phyloP scores from a whole-genome alignment of 352 stramenopile genomes.

The Phytopythium sindhum region DNA sequence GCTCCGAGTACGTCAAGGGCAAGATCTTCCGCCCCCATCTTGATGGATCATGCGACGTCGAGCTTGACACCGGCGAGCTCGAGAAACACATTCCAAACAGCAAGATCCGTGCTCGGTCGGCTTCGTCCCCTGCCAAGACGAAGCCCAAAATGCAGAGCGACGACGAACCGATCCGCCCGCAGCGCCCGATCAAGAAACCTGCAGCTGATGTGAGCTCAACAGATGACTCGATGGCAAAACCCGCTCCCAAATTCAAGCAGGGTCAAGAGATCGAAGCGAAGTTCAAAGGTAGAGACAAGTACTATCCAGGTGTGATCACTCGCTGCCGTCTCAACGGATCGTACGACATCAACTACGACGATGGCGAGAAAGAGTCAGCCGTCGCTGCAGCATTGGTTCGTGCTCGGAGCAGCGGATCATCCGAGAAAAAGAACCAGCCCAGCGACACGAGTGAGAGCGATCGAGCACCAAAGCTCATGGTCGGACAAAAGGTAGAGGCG shows the following conservation, averaged over 20 bases:
- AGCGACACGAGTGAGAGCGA: constrained; percentile 9
- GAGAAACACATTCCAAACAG: constrained; percentile 34
- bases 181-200: constrained; percentile 31
- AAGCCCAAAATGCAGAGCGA: constrained; percentile 37
- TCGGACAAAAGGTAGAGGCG: constrained; percentile 33
- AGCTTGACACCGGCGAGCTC: constrained; percentile 60
- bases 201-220: constrained; percentile 24
- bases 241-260: constrained; percentile 29
- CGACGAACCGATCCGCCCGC: constrained; percentile 41
- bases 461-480: constrained; percentile 15
- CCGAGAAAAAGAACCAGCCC: constrained; percentile 1
- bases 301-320: constrained; percentile 45
- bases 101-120: constrained; percentile 29
- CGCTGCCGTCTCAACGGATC: constrained; percentile 57
- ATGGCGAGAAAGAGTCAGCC: constrained; percentile 37
- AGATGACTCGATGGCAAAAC: constrained; percentile 32
- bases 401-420: neutral
- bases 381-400: constrained; percentile 29
- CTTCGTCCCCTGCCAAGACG: constrained; percentile 24
- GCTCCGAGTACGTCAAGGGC: constrained; percentile 40
- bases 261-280: constrained; percentile 39
- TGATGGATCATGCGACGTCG: constrained; percentile 66
- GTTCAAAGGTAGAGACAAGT: constrained; percentile 54
- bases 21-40: constrained; percentile 36
- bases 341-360: constrained; percentile 76